phyloP scores from a whole-genome alignment of 2,329 filamentous ascomycete species.

The Botrytis deweyae region DNA sequence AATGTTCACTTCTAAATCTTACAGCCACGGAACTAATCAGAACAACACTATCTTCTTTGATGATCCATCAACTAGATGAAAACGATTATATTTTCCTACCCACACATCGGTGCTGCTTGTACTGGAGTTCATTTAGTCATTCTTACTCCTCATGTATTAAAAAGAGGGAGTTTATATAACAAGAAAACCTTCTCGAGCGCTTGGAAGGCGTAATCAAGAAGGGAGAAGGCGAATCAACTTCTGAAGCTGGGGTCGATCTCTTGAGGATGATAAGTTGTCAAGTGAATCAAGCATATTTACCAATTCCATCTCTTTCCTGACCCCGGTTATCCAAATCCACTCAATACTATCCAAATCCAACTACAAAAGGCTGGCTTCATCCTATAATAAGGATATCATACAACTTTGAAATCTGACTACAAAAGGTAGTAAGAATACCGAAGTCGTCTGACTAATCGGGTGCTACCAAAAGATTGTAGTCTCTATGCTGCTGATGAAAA shows the following conservation, averaged over 20 bases:
- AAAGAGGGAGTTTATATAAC: not conserved
- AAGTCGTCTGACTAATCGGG: too few species aligned
- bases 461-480: too few species aligned
- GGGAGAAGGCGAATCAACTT: not conserved
- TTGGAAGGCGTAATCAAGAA: accelerated
- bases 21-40: not conserved
- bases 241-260: accelerated
- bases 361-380: too few species aligned
- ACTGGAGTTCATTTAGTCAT: not conserved
- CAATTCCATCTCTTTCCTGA: too few species aligned
- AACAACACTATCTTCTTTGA: not conserved
- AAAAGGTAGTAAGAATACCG: too few species aligned
- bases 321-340: not conserved
- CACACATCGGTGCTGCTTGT: too few species aligned
- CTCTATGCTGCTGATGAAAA: too few species aligned
- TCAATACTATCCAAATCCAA: too few species aligned
- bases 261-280: not conserved
- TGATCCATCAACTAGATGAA: not conserved
- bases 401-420: too few species aligned
- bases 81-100: accelerated
- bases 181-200: not conserved
- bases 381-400: too few species aligned
- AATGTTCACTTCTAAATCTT: accelerated
- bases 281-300: not conserved
- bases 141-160: not conserved